phyloP scores from a whole-genome alignment of 1,284 basidiomycete species.

The Coniferiporia weirii region DNA sequence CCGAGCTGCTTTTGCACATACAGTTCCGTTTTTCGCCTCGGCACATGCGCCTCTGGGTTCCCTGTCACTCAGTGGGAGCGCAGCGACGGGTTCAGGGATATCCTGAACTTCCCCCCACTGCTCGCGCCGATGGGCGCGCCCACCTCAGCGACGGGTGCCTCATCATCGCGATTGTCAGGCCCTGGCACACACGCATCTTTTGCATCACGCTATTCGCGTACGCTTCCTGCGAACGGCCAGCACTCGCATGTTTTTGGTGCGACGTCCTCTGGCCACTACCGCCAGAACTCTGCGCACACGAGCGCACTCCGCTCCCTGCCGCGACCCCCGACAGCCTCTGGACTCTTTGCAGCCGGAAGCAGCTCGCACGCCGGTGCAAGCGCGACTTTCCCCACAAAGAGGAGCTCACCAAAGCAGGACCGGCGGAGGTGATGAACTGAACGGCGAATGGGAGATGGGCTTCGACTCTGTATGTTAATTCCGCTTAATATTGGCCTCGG shows the following conservation, averaged over 20 bases:
- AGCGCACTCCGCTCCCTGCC: conserved; percentile 6
- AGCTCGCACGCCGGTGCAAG: too few relatives aligned
- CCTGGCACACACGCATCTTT: background rate
- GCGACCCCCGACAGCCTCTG: conserved; percentile 11
- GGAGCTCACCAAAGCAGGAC: conserved; percentile 3
- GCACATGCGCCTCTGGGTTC: conserved; percentile 19
- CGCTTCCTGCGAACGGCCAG: background rate
- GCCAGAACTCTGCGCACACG: background rate
- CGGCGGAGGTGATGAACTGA: too few relatives aligned
- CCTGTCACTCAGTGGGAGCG: background rate
- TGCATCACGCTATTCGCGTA: background rate
- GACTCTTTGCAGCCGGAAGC: background rate
- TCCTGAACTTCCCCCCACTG: background rate
- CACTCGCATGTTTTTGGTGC: background rate
- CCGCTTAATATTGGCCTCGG: background rate
- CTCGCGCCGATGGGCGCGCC: background rate
- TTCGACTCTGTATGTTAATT: background rate
- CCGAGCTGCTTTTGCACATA: conserved; percentile 42
- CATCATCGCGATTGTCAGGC: background rate
- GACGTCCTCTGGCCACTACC: background rate
- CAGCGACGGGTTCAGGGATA: background rate
- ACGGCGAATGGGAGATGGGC: conserved; percentile 8
- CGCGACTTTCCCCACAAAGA: conserved; percentile 5
- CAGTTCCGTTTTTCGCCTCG: conserved; percentile 37
- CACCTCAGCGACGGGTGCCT: background rate